These are phyloP conservation scores for Rehmannia glutinosa DNA, from an alignment of 257 asterid genomes.

Conservation along the genomic window DNA sequence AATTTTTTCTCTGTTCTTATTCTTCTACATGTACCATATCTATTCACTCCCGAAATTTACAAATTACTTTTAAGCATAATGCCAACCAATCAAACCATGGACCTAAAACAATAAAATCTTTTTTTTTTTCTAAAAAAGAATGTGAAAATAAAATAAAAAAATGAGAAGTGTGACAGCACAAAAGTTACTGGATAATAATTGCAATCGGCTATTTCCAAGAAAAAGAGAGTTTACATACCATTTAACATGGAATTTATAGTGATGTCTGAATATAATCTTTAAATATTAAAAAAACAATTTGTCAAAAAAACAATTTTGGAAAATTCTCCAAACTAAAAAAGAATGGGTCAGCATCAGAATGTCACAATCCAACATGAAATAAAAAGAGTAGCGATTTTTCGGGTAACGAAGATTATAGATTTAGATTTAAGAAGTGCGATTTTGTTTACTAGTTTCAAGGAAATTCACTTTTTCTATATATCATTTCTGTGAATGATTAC, in stretches of 20 bases:
- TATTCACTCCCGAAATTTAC: no score
- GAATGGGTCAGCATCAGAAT: constrained; percentile 22
- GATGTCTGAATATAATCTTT: neutral
- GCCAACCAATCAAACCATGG: no score
- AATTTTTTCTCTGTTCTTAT: no score
- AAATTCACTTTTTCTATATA: constrained; percentile 1
- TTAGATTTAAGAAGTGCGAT: neutral
- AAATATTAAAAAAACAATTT: no score
- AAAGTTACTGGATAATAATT: neutral
- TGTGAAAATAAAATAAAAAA: neutral
- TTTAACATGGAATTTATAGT: neutral
- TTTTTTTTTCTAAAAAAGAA: no score
- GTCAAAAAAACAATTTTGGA: no score
- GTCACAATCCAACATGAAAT: constrained; percentile 30
- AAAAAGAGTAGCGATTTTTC: constrained; percentile 25
- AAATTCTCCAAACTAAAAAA: no score
- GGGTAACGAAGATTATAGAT: constrained; percentile 14
- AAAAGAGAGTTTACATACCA: neutral
- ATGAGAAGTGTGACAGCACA: neutral
- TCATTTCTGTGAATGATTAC: constrained; percentile 34
- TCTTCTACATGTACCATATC: no score
- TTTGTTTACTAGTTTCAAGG: constrained; percentile 21
- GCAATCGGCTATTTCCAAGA: constrained; percentile 20
- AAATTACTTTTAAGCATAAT: no score
- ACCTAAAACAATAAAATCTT: no score